Evolutionary conservation across 177 flowering plant genomes (phyloP), one percentile per base, ranked within the genome.

Genomic region (Tripterygium wilfordii): DNA sequence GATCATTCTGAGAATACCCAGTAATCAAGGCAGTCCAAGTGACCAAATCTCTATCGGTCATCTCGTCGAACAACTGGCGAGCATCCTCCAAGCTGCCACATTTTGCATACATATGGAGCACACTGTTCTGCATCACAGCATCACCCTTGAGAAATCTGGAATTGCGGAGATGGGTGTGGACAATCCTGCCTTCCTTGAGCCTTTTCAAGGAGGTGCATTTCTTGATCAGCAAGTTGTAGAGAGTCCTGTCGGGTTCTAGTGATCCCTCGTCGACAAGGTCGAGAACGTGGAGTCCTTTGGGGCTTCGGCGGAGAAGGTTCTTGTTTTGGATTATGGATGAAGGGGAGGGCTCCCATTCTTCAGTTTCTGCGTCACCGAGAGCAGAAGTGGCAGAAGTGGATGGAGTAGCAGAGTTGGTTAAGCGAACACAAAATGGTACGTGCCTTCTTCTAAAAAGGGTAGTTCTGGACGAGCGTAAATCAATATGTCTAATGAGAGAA

Each of bases 21-120:
- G 75, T 56, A 45, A 83, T 76, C 58, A 83, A 36, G 25, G 70
- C 65, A 26, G 80, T 82, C 77, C 82, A 82, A 9, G 77, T 55
- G n/a, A 79, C 79, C 62, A 63, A 57, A 26, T 77, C 78, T 49
- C 47, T 76, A n/a, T 16, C 40, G 24, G 58, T 61, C 80, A 80
- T 80, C 59, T 71, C 60, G 21, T 80, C 83, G 32, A 83, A 83
- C 45, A 66, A 29, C 17, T 57, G 58, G 5, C 69, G 74, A 0
- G 80, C 86, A n/a, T 76, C 79, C 3, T 42, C 73, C 44, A 78
- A 39, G 46, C 52, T 35, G n/a, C 77, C 72, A 42, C 87, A 78
- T 49, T 75, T 80, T 0, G 71, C 66, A 59, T 74, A 83, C 83
- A 78, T 68, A 48, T 72, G 65, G 30, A 83, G 30, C 13, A 74